These are phyloP conservation scores for Hibiscus tridactylites DNA, from an alignment of 345 rosid genomes.

Conservation along the genomic window DNA sequence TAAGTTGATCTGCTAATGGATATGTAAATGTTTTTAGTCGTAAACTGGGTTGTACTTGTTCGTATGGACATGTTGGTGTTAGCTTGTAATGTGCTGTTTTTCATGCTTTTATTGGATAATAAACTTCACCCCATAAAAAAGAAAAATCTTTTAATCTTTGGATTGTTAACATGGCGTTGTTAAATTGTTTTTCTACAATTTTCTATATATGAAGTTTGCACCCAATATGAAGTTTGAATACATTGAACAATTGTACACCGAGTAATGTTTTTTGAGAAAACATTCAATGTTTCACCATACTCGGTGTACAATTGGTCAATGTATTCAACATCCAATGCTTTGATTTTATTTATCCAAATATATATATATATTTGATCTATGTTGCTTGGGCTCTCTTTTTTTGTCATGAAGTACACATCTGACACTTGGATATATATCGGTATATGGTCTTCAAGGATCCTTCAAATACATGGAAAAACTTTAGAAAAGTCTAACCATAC, in stretches of 20 bases:
- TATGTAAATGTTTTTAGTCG: not conserved
- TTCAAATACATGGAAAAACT: no score
- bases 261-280: no score
- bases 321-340: no score
- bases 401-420: not conserved
- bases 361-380: no score
- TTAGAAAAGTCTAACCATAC: no score
- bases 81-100: not conserved
- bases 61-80: not conserved
- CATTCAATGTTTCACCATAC: no score
- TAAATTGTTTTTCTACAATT: not conserved
- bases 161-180: not conserved
- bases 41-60: not conserved
- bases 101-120: no score
- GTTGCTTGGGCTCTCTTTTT: not conserved
- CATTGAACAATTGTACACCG: no score
- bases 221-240: not conserved
- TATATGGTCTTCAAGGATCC: no score
- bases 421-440: no score
- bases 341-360: no score
- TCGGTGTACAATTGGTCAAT: no score
- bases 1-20: not conserved
- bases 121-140: not conserved
- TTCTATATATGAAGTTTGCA: not conserved
- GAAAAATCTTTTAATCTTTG: not conserved